Percentiles rank a stretch among this genome's conserved stretches.
These are phyloP conservation scores for Eurotiales sp. DNA, from an alignment of 2,329 filamentous ascomycete genomes.

Conservation along the genomic window DNA sequence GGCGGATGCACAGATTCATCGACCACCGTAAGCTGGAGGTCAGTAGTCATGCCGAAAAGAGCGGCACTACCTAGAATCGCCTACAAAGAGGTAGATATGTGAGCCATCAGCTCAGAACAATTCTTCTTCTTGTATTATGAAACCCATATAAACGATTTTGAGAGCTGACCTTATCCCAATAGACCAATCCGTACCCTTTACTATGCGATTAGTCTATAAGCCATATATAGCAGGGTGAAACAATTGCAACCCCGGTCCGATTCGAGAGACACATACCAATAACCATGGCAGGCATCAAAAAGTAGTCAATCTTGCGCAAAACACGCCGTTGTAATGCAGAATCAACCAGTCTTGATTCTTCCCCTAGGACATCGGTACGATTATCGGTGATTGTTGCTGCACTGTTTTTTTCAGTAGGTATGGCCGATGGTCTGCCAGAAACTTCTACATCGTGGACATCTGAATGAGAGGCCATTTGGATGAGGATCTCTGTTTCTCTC, in stretches of 20 bases:
- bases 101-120: too few species aligned
- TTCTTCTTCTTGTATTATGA: too few species aligned
- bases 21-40: constrained; percentile 58
- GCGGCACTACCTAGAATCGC: constrained; percentile 70
- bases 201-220: background rate
- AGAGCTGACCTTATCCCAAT: constrained; percentile 60
- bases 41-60: constrained; percentile 71
- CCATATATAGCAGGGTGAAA: background rate
- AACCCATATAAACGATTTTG: background rate
- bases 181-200: constrained; percentile 59
- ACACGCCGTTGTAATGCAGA: constrained; percentile 39
- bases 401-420: too few species aligned
- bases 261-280: constrained; percentile 41
- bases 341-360: constrained; percentile 2
- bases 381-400: too few species aligned
- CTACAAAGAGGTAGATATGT: constrained; percentile 27
- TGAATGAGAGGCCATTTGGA: too few species aligned
- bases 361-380: background rate
- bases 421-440: too few species aligned
- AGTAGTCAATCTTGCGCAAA: constrained; percentile 63
- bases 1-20: constrained; percentile 51
- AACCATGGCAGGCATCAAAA: constrained; percentile 65
- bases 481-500: too few species aligned
- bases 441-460: too few species aligned
- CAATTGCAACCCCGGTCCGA: too few species aligned